Evolutionary conservation across 2,329 filamentous ascomycete genomes (phyloP).

Genomic region (Macrophomina pseudophaseolina): DNA sequence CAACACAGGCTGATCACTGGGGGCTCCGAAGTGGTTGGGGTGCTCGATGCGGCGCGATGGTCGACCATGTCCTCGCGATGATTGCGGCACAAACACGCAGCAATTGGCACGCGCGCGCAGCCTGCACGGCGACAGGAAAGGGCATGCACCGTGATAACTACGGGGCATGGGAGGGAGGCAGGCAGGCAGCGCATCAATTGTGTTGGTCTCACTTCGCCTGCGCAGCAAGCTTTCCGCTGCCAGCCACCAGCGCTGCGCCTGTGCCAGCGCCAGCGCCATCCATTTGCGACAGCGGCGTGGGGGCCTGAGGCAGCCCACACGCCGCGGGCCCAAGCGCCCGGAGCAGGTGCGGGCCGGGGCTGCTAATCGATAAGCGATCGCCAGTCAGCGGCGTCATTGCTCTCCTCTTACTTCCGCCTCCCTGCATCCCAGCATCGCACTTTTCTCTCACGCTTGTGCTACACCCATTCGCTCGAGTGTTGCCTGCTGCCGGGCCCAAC

Average conservation of each 20-base stretch:
- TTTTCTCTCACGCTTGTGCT: constrained; percentile 6
- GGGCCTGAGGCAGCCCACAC: background rate
- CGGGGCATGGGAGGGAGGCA: background rate
- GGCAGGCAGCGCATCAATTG: background rate
- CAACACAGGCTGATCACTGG: background rate
- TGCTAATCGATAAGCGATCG: constrained; percentile 13
- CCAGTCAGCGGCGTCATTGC: constrained; percentile 16
- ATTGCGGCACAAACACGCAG: background rate
- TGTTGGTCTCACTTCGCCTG: constrained; percentile 16
- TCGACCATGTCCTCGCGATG: background rate
- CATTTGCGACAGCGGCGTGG: background rate
- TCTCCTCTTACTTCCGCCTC: constrained; percentile 8
- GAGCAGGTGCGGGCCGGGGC: constrained; percentile 7
- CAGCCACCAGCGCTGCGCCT: background rate
- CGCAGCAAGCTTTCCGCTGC: constrained; percentile 13
- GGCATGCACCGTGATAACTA: background rate
- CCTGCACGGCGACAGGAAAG: background rate
- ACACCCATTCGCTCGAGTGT: background rate
- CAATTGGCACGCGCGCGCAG: background rate
- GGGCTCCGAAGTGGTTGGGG: background rate
- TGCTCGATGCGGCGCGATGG: background rate
- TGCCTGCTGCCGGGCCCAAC: background rate
- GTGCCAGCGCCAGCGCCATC: background rate
- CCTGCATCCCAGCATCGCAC: constrained; percentile 9
- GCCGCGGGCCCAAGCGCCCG: background rate